Evolutionary conservation across 768 basidiomycete species (phyloP).

Genomic region (Tricholoma flavovirens): DNA sequence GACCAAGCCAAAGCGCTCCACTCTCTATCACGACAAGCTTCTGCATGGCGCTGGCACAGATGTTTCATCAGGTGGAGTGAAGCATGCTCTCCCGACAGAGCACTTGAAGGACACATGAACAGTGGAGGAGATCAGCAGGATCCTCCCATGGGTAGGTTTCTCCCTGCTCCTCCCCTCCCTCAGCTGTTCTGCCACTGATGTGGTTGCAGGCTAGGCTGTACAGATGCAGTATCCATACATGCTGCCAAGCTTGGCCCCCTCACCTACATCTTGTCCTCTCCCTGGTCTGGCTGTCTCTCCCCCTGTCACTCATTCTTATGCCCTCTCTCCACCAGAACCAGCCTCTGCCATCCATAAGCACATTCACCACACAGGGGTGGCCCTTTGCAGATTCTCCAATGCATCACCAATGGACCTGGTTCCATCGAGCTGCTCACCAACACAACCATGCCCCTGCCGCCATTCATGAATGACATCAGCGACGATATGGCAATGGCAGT

Average conservation of each 20-base stretch:
- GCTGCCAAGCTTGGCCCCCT: not conserved
- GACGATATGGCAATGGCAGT: not conserved
- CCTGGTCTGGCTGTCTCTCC: not conserved
- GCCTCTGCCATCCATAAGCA: not conserved
- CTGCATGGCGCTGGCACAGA: not conserved
- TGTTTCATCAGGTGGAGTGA: not conserved
- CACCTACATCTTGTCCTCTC: not conserved
- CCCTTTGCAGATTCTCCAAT: not conserved
- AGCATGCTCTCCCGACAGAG: not conserved
- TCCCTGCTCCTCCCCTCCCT: not conserved
- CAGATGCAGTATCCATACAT: not conserved
- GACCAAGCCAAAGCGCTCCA: not conserved
- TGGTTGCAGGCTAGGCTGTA: not conserved
- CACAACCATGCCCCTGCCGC: too few relatives aligned
- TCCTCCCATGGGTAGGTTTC: not conserved
- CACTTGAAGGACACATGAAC: not conserved
- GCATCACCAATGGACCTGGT: not conserved
- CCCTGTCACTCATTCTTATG: not conserved
- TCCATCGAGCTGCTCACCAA: too few relatives aligned
- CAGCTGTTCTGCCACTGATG: not conserved
- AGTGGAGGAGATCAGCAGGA: not conserved
- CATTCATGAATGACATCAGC: not conserved
- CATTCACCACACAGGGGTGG: not conserved
- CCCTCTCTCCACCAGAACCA: not conserved
- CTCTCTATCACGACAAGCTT: not conserved